Evolutionary conservation across 169 alveolate genomes (phyloP), one percentile per base, ranked within the genome.

Genomic region (Plasmodium vinckei): DNA sequence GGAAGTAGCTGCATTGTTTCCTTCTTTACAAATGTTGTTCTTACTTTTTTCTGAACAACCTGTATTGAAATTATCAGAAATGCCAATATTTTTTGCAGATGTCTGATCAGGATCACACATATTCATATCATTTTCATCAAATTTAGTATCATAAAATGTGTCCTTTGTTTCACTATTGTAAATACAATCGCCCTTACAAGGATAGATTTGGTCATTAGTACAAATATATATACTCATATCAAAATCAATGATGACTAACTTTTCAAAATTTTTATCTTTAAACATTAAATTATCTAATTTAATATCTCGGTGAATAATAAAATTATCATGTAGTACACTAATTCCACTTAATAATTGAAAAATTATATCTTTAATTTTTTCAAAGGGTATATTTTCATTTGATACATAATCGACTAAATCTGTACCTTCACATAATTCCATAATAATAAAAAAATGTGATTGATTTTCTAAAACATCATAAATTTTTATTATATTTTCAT

Each of bases 401-500:
- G 89, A 79, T 19, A 79, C 89, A 79, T 79, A 79, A 53, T 79
- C 89, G 23, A 79, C 89, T 25, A 79, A 71, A 70, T 79, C 89
- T 12, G 71, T 65, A n/a, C 89, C 89, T 67, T 79, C 89, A 54
- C 89, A 79, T 39, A 67, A 54, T 13, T 79, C 89, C 89, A 79
- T 79, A 7, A 79, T 70, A 44, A 79, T 79, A 67, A 79, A 79
- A 19, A 79, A 79, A 56, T 79, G 89, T 12, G 71, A 65, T 7
- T 59, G 46, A 17, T 61, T 67, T 71, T 79, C 89, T 60, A 79
- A 46, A 17, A 79, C 64, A 54, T 79, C 68, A 79, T 79, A 79
- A 42, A 79, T 79, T 71, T 79, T 79, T 23, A 79, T 53, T 17
- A 79, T 71, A 79, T 79, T 64, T 7, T 67, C 82, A 27, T 79